These are phyloP conservation scores for Hyparrhenia diplandra DNA, from an alignment of 176 grass and related monocot genomes.

Conservation along the genomic window DNA sequence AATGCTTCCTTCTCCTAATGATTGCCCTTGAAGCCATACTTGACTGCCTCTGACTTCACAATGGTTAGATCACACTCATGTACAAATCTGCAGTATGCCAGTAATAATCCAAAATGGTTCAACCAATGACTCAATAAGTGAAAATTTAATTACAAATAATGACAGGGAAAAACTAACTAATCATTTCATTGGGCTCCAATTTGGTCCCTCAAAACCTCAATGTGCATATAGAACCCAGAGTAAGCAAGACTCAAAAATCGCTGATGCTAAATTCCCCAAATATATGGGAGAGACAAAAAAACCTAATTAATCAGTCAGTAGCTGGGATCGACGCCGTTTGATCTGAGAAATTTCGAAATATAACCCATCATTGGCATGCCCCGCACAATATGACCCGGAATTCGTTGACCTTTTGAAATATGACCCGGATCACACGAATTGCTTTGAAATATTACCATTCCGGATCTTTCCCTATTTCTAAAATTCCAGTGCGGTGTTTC, in stretches of 20 bases:
- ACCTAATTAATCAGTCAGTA: background rate
- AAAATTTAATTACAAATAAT: background rate
- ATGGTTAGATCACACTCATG: conserved; percentile 48
- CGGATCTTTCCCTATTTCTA: no score
- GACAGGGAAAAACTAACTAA: background rate
- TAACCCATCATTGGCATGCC: no score
- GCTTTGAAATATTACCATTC: no score
- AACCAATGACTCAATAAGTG: background rate
- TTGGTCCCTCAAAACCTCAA: background rate
- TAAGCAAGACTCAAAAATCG: background rate
- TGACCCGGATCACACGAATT: no score
- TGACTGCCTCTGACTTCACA: conserved; percentile 43
- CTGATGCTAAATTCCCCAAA: background rate
- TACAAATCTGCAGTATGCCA: conserved; percentile 49
- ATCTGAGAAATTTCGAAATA: no score
- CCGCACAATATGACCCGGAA: no score
- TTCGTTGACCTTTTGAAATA: no score
- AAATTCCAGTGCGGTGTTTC: no score
- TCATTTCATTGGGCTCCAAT: background rate
- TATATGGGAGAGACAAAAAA: background rate
- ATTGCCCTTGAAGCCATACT: conserved; percentile 80
- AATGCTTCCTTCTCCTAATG: conserved; percentile 62
- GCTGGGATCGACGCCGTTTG: background rate
- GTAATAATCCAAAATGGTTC: conserved; percentile 10
- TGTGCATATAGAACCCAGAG: background rate